Conservation (phyloP, 805 yeast genomes). For the Myxozyma lipomycoides region DNA sequence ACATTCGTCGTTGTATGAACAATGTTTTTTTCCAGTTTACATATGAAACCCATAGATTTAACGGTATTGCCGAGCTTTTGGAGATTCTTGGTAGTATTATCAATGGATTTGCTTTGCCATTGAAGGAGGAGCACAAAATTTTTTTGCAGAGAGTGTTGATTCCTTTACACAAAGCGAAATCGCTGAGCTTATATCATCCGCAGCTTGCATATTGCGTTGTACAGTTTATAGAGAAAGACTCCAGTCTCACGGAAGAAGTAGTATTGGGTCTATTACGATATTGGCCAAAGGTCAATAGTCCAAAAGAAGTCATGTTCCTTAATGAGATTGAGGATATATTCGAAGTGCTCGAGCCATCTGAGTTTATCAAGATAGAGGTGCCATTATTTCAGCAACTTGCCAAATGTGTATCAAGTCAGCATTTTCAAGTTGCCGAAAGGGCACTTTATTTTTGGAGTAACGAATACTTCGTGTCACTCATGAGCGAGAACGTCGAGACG, state of each 20-base stretch:
- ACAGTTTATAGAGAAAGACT: slow-evolving; percentile 94
- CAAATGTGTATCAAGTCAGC: slow-evolving; percentile 89
- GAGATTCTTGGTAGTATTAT: slow-evolving; percentile 95
- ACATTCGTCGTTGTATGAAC: slow-evolving; percentile 84
- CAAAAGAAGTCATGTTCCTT: slow-evolving; percentile 92
- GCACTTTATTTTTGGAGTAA: slow-evolving; percentile 92
- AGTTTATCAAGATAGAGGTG: slow-evolving; percentile 84
- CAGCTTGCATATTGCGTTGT: slow-evolving; percentile 96
- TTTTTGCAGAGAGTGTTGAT: slow-evolving; percentile 80
- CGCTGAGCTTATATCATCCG: slow-evolving; percentile 87
- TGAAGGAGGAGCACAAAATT: slow-evolving; percentile 94
- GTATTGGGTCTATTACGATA: slow-evolving; percentile 85
- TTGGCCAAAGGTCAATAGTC: slow-evolving; percentile 95
- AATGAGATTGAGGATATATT: slow-evolving; percentile 95
- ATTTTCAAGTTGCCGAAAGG: slow-evolving; percentile 95
- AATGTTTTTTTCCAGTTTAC: slow-evolving; percentile 89
- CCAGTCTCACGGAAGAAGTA: slow-evolving; percentile 89
- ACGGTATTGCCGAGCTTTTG: slow-evolving; percentile 90
- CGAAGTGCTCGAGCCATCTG: slow-evolving; percentile 91
- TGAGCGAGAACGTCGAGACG: slow-evolving; percentile 83
- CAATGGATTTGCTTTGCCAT: slow-evolving; percentile 95
- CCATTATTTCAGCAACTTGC: slow-evolving; percentile 92
- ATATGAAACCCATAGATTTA: slow-evolving; percentile 92
- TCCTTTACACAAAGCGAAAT: slow-evolving; percentile 89
- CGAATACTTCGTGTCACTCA: slow-evolving; percentile 84